Evolutionary conservation across 2,329 filamentous ascomycete genomes (phyloP).

Genomic region (Aspergillus ibericus): DNA sequence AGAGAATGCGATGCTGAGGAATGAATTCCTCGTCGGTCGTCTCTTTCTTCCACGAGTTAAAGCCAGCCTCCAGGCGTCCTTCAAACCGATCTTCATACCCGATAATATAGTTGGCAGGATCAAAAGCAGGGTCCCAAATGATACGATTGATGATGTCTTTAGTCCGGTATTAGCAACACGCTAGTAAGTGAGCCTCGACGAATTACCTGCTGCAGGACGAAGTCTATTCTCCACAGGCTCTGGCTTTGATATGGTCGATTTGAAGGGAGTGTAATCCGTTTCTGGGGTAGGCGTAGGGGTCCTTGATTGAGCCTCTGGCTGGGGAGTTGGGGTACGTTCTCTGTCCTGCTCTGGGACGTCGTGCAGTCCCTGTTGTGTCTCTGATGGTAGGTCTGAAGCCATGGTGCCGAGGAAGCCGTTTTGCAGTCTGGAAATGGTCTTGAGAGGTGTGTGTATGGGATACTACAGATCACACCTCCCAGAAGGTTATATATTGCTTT

Average conservation of each 20-base stretch:
- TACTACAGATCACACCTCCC: neutral
- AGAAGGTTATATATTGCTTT: neutral
- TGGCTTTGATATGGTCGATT: neutral
- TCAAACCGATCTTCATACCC: constrained; percentile 57
- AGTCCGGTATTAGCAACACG: constrained; percentile 12
- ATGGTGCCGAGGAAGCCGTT: neutral
- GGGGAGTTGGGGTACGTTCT: neutral
- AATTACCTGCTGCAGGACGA: constrained; percentile 14
- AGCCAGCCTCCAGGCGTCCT: constrained; percentile 48
- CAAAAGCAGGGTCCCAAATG: constrained; percentile 50
- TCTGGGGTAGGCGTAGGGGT: neutral
- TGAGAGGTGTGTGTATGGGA: neutral
- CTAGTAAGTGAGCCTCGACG: neutral
- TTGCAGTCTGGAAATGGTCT: neutral
- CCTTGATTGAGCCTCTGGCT: neutral
- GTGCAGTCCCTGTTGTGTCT: neutral
- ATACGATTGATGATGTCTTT: constrained; percentile 47
- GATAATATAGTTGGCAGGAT: constrained; percentile 49
- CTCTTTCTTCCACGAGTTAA: constrained; percentile 55
- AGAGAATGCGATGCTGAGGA: constrained; percentile 55
- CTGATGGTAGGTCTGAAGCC: neutral
- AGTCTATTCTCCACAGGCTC: constrained; percentile 17
- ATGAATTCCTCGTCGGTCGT: constrained; percentile 59
- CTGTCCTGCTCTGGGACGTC: neutral
- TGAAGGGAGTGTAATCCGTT: neutral